Percentiles rank a stretch among this genome's conserved stretches.
phyloP scores from a whole-genome alignment of 768 basidiomycete genomes.

The Phaeolepiota aurea region DNA sequence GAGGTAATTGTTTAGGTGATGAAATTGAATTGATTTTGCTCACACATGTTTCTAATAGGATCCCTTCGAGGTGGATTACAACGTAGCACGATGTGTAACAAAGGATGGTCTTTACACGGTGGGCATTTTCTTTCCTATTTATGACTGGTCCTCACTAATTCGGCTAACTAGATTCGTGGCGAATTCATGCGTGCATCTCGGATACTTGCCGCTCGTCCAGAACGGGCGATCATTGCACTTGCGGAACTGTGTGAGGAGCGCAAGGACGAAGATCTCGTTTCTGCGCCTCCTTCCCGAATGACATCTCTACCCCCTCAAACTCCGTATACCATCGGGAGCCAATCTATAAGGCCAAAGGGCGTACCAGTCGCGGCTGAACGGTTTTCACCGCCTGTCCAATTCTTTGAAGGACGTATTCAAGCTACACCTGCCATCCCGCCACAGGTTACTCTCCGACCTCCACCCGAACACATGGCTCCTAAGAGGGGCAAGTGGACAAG shows the following conservation, averaged over 20 bases:
- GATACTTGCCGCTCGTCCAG: conserved; percentile 72
- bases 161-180: conserved; percentile 73
- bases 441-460: conserved; percentile 31
- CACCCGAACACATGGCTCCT: conserved; percentile 75
- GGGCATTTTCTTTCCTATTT: conserved; percentile 13
- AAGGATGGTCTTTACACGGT: conserved; percentile 94
- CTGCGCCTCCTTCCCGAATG: conserved; percentile 37
- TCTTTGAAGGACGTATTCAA: conserved; percentile 32
- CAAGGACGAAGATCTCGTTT: conserved; percentile 53
- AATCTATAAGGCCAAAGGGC: conserved; percentile 44
- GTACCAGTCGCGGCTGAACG: conserved; percentile 28
- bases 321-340: conserved; percentile 61
- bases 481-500: conserved; percentile 79
- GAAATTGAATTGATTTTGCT: conserved; percentile 2
- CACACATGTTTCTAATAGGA: conserved; percentile 46
- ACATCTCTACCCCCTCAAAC: conserved; percentile 57
- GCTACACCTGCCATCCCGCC: conserved; percentile 10
- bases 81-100: conserved; percentile 94
- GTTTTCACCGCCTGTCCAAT: conserved; percentile 45
- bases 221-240: conserved; percentile 73
- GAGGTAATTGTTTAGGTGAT: conserved; percentile 47
- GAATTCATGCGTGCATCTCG: conserved; percentile 96
- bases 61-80: conserved; percentile 94
- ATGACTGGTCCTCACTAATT: conserved; percentile 6
- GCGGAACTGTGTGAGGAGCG: conserved; percentile 92